Evolutionary conservation across 2,329 filamentous ascomycete species (phyloP), one percentile per base, ranked within the genome.

Genomic region (Microascus cirrosus): DNA sequence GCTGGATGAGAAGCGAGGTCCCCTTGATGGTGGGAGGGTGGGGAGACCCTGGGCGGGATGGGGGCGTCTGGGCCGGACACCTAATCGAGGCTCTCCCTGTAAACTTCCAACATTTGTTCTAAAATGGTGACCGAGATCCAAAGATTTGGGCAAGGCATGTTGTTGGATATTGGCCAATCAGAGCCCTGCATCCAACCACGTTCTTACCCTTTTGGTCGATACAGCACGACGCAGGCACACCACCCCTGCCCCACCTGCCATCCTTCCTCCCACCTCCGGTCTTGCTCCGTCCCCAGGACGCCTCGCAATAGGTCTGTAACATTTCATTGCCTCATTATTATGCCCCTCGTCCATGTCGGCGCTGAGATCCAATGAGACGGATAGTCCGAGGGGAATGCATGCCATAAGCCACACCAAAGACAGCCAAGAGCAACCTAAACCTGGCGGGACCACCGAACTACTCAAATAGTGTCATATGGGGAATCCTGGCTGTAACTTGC

Each of bases 61-160:
- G 45, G 45, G 11, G n/a, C 6, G 36, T 13, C 34, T 45, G 34
- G 24, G 36, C 15, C 4, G 18, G 54, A 55, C 18, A 35, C 4
- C 18, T 35, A 24, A 24, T 55, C 25, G 54, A 39, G 32, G 36
- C 25, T 39, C 12, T 55, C n/a, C 20, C 25, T 25, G 35, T 55
- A 39, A 12, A 22, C 25, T 35, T 55, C 22, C 39, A 51, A 51
- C 24, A 45, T 51, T 56, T 56, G 54, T n/a, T 50, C 54, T 20
- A 36, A 56, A 56, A 56, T 50, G 54, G 54, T 56, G 42, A 56
- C 54, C 54, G 54, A 56, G 54, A 35, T 39, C 25, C 18, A 51
- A 42, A 42, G 34, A 3, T 42, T 20, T 50, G 34, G 54, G 25
- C n/a, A 32, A 48, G 39, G 8, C 15, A 20, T 18, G 54, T 28